These are phyloP conservation scores for Phytophthora sp. DNA, from an alignment of 352 stramenopile genomes.

Conservation along the genomic window DNA sequence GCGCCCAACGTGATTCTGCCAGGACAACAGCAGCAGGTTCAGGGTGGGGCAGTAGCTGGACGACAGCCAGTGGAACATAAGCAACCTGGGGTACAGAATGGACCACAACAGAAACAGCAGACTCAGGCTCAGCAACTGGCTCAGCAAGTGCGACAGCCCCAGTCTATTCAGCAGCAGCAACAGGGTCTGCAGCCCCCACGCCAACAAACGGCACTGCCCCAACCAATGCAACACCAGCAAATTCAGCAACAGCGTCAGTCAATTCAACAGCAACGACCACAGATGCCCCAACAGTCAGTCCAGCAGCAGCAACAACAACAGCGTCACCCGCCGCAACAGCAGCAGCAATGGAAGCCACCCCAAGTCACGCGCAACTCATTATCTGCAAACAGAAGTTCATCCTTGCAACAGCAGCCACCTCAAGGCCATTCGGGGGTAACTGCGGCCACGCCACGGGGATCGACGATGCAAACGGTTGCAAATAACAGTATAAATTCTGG, in stretches of 20 bases:
- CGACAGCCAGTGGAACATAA: neutral
- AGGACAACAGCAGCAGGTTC: constrained; percentile 18
- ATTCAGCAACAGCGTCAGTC: constrained; percentile 3
- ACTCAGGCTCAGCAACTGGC: constrained; percentile 15
- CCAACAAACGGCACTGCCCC: constrained; percentile 3
- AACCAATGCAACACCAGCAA: constrained; percentile 3
- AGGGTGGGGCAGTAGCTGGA: neutral
- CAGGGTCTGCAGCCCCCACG: constrained; percentile 10
- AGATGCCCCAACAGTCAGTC: constrained; percentile 9
- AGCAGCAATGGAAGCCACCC: constrained; percentile 42
- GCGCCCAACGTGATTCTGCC: constrained; percentile 31
- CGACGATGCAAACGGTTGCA: constrained; percentile 40
- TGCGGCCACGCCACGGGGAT: constrained; percentile 34
- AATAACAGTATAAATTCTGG: constrained; percentile 22
- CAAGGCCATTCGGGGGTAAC: constrained; percentile 1
- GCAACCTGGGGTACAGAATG: constrained; percentile 8
- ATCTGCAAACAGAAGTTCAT: constrained; percentile 17
- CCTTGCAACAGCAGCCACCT: constrained; percentile 26
- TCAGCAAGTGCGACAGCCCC: constrained; percentile 17
- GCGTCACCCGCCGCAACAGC: constrained; percentile 14
- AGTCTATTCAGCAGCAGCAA: constrained; percentile 9
- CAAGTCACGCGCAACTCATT: constrained; percentile 29
- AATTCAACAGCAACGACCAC: constrained; percentile 14
- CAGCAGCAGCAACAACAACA: constrained; percentile 19
- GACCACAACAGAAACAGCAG: constrained; percentile 21